These are phyloP conservation scores for Amanita exitialis DNA, from an alignment of 768 basidiomycete genomes.

Conservation along the genomic window DNA sequence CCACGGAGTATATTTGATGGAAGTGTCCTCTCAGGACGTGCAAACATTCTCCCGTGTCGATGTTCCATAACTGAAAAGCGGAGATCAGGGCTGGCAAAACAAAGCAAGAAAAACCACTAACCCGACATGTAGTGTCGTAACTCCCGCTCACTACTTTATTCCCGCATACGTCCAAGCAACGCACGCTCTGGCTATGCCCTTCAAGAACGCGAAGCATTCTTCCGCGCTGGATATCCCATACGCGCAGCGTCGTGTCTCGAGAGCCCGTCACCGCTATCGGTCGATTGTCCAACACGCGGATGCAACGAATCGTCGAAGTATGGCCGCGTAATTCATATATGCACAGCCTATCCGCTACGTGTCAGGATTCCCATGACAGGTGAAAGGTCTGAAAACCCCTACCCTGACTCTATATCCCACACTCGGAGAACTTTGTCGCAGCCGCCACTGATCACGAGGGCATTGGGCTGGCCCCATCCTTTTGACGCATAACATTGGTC, in stretches of 20 bases:
- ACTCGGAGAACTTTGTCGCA: constrained; percentile 90
- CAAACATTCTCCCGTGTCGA: constrained; percentile 83
- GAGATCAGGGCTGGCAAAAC: constrained; percentile 3
- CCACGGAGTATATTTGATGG: constrained; percentile 85
- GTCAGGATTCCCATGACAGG: neutral
- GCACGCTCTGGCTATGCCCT: constrained; percentile 76
- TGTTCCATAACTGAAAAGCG: constrained; percentile 65
- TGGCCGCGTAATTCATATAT: constrained; percentile 79
- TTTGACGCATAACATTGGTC: constrained; percentile 55
- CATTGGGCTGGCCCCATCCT: constrained; percentile 84
- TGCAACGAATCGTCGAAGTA: constrained; percentile 83
- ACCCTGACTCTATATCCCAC: constrained; percentile 88
- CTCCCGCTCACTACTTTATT: constrained; percentile 83
- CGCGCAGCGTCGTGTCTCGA: constrained; percentile 74
- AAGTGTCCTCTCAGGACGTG: constrained; percentile 76
- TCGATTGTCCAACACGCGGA: constrained; percentile 77
- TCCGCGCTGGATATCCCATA: constrained; percentile 91
- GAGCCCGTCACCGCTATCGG: constrained; percentile 89
- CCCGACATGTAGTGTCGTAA: constrained; percentile 83
- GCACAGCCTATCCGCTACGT: constrained; percentile 35
- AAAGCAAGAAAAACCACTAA: constrained; percentile 23
- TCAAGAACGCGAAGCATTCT: constrained; percentile 49
- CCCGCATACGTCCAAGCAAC: constrained; percentile 85
- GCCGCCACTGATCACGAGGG: constrained; percentile 84
- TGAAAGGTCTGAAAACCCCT: constrained; percentile 14